A percentile compares a stretch with the other conserved stretches of the same genome.
Evolutionary conservation across 2,329 filamentous ascomycete species (phyloP).

Genomic region (Fusarium sarcochroum): DNA sequence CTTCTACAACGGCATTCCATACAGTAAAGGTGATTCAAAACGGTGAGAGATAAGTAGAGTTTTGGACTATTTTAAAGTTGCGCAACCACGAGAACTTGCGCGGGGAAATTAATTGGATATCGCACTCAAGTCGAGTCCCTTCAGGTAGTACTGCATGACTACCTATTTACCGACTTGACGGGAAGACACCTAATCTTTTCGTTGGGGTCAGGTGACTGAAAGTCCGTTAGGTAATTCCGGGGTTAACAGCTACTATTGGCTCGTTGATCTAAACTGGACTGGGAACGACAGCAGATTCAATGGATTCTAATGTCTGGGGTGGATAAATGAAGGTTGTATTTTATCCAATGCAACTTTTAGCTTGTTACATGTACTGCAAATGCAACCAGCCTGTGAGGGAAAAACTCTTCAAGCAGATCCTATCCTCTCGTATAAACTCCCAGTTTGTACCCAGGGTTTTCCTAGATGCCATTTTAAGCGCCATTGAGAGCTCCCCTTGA

Average conservation of each 20-base stretch:
- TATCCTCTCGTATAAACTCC: neutral
- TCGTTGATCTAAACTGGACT: slow-evolving; percentile 9
- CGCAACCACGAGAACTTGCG: neutral
- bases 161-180: slow-evolving; percentile 9
- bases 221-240: slow-evolving; percentile 17
- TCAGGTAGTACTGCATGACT: slow-evolving; percentile 14
- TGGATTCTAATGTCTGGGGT: slow-evolving; percentile 1
- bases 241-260: slow-evolving; percentile 5
- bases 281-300: slow-evolving; percentile 13
- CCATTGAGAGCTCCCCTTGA: neutral
- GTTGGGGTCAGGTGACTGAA: slow-evolving; percentile 22
- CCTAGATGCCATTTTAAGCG: neutral
- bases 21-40: slow-evolving; percentile 10
- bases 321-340: neutral
- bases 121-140: neutral
- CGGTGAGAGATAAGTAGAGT: slow-evolving; percentile 26
- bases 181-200: neutral
- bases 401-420: slow-evolving; percentile 24
- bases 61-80: neutral
- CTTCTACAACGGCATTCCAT: slow-evolving; percentile 29
- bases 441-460: neutral
- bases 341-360: neutral
- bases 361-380: neutral
- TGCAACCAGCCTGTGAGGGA: neutral
- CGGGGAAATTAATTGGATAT: no score